These are phyloP conservation scores for Penicillium maclennaniae DNA, from an alignment of 495 filamentous ascomycete species.

Conservation along the genomic window DNA sequence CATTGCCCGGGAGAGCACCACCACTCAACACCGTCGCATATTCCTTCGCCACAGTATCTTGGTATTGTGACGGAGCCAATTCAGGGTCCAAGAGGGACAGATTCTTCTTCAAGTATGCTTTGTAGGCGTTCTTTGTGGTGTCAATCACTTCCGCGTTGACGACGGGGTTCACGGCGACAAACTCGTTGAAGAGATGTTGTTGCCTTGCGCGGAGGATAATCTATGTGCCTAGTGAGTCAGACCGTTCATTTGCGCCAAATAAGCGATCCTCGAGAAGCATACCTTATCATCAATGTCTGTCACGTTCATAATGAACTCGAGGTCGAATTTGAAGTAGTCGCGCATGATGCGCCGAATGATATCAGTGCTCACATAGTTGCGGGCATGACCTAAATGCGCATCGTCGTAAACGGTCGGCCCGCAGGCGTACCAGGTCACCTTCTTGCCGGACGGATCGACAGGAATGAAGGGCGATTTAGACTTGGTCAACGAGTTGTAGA, in stretches of 20 bases:
- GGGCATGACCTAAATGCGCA: conserved; percentile 82
- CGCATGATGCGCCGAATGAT: conserved; percentile 82
- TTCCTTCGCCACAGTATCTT: conserved; percentile 49
- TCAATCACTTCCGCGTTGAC: conserved; percentile 51
- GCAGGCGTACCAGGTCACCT: conserved; percentile 85
- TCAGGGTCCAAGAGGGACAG: conserved; percentile 57
- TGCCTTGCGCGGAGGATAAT: conserved; percentile 82
- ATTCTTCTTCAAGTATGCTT: conserved; percentile 71
- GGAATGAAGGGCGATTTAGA: conserved; percentile 73
- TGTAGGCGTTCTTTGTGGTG: conserved; percentile 63
- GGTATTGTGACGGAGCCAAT: conserved; percentile 44
- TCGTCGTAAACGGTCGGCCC: conserved; percentile 93
- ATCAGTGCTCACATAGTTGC: conserved; percentile 93
- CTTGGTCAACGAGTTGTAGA: conserved; percentile 74
- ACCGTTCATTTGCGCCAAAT: neutral
- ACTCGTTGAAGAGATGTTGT: conserved; percentile 64
- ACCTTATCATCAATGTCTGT: conserved; percentile 94
- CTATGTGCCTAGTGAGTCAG: conserved; percentile 32
- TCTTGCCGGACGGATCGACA: conserved; percentile 58
- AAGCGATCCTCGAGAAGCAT: neutral
- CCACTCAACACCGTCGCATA: conserved; percentile 58
- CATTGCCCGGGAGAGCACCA: conserved; percentile 54
- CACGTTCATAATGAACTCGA: conserved; percentile 95
- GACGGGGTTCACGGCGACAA: conserved; percentile 40
- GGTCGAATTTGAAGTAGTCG: conserved; percentile 81